Base-by-base conservation (phyloP, 495 filamentous ascomycete species). In the Halenospora varia region DNA sequence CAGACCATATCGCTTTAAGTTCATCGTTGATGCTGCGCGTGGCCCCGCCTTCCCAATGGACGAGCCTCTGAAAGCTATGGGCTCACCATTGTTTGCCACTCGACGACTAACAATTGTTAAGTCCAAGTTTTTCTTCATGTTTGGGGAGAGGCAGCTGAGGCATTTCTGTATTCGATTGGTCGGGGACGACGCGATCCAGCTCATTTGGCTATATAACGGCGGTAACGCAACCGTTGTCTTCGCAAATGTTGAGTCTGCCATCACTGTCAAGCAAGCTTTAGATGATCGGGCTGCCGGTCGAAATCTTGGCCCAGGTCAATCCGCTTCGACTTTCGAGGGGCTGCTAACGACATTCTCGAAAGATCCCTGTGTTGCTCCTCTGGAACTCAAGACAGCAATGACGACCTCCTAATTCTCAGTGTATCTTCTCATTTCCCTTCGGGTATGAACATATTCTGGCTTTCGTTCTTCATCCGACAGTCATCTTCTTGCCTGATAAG, bases 201-300 rank as follows among this genome's bases (percentile, higher is more conserved):
- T n/a, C n/a, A n/a, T n/a, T 45, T 63, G 51, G 47, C 24, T 66
- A 17, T 68, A 65, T 29, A 68, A 68, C 51, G 57, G 52, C 3
- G 65, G 65, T 1, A 68, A 68, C 46, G 65, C 65, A 1, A 68
- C 65, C 9, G 42, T 66, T 1, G 53, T 68, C 9, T 65, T 68
- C 20, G 19, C 62, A 1, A 55, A 62, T 51, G 63, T 65, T 11
- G 26, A 24, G 4, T 50, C 48, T 15, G 60, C 62, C 2, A 61
- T 61, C 9, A 55, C n/a, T n/a, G 56, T 65, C 20, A 64, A 61
- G 48, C 17, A 46, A 6, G 53, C 53, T 15, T 42, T 67, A 22
- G 62, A 62, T 35, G 48, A 46, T 18, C 55, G 18, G 42, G 50
- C 39, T 51, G 25, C 25, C 0, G 51, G n/a, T 15, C 40, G 24